These are phyloP conservation scores for Gastrolobium villosum DNA, from an alignment of 306 rosid genomes.

Conservation along the genomic window DNA sequence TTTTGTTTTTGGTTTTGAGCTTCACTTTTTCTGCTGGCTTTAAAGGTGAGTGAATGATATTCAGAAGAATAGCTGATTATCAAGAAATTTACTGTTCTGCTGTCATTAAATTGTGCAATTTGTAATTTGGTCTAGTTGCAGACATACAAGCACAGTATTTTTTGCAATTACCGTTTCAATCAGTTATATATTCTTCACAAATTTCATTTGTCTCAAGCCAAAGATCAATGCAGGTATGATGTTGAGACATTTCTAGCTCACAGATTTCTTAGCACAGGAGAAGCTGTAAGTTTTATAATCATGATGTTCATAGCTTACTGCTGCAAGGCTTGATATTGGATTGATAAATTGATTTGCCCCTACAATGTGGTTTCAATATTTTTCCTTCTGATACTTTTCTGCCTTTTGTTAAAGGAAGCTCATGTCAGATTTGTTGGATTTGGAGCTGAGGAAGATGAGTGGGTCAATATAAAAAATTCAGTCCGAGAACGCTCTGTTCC, in stretches of 20 bases:
- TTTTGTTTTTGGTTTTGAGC: not conserved
- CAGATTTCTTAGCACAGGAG: conserved; percentile 74
- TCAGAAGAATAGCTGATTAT: not conserved
- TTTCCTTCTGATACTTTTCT: conserved; percentile 54
- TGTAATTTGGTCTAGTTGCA: conserved; percentile 12
- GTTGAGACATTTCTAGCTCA: conserved; percentile 80
- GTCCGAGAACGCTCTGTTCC: conserved; percentile 92
- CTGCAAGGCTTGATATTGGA: conserved; percentile 26
- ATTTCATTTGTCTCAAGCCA: not conserved
- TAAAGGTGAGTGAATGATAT: not conserved
- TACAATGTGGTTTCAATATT: not conserved
- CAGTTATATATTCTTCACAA: not conserved
- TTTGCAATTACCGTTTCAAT: not conserved
- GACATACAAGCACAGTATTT: not conserved
- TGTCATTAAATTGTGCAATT: conserved; percentile 2
- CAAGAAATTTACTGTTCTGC: not conserved
- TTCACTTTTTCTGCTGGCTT: not conserved
- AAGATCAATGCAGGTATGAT: conserved; percentile 82
- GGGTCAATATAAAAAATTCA: conserved; percentile 74
- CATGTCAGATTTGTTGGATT: conserved; percentile 92
- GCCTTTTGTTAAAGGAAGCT: conserved; percentile 88
- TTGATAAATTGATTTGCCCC: conserved; percentile 28
- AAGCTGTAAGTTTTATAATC: conserved; percentile 75
- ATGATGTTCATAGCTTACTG: conserved; percentile 28
- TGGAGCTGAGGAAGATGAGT: conserved; percentile 95